Evolutionary conservation across 805 yeast species (phyloP).

Genomic region (Candida sonorensis): DNA sequence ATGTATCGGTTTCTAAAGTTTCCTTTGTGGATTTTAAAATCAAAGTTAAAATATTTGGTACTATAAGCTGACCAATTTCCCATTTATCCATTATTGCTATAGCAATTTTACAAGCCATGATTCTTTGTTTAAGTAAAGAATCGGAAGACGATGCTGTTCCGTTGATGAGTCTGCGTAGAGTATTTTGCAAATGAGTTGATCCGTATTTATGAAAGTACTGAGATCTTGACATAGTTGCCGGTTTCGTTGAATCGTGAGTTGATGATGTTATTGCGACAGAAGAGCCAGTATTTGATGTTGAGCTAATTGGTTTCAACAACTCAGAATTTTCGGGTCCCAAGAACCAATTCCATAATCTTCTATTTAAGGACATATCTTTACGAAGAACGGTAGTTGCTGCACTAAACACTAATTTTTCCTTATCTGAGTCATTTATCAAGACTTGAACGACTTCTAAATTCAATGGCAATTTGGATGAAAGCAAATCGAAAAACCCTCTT

Average conservation of each 20-base stretch:
- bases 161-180: constrained; percentile 43
- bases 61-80: constrained; percentile 79
- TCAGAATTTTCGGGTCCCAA: constrained; percentile 73
- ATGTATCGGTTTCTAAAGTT: constrained; percentile 13
- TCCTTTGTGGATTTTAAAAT: constrained; percentile 44
- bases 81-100: constrained; percentile 82
- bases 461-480: constrained; percentile 61
- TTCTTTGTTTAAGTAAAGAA: constrained; percentile 26
- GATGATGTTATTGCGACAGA: neutral
- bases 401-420: constrained; percentile 49
- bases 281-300: neutral
- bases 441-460: constrained; percentile 49
- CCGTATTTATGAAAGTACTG: constrained; percentile 61
- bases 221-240: constrained; percentile 29
- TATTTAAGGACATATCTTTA: constrained; percentile 89
- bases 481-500: constrained; percentile 81
- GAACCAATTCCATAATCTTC: constrained; percentile 92
- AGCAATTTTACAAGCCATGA: constrained; percentile 57
- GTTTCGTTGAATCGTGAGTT: constrained; percentile 5
- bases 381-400: constrained; percentile 66
- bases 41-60: constrained; percentile 66
- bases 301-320: no score
- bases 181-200: constrained; percentile 38
- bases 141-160: constrained; percentile 21
- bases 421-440: constrained; percentile 45